Percentiles rank a stretch among this genome's conserved stretches.
Conservation (phyloP, 768 basidiomycete genomes). For the Phlebiopsis gigantea region DNA sequence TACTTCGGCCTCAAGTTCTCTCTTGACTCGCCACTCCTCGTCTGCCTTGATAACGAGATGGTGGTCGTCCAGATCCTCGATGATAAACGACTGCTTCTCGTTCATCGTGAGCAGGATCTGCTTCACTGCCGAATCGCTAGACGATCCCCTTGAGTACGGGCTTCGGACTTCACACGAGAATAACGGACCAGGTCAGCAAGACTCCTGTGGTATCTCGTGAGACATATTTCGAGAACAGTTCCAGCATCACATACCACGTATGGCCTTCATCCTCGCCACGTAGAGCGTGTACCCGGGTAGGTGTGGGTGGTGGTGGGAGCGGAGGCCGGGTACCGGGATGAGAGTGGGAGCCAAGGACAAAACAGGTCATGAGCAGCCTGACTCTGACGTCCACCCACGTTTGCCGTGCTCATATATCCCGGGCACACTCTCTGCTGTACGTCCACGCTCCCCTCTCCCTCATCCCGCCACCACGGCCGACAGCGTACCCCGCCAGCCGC, state of each 20-base stretch:
- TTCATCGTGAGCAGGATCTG: constrained; percentile 82
- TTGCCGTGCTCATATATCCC: constrained; percentile 1
- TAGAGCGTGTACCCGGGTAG: not conserved
- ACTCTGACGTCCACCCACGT: constrained; percentile 9
- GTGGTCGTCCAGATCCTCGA: constrained; percentile 81
- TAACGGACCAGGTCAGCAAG: constrained; percentile 58
- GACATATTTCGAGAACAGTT: not conserved
- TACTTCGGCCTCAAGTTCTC: constrained; percentile 74
- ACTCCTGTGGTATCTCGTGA: constrained; percentile 38
- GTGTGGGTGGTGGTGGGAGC: not conserved
- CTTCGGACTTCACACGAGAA: not conserved
- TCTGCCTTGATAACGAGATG: constrained; percentile 83
- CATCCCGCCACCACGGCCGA: not conserved
- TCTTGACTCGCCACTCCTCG: constrained; percentile 67
- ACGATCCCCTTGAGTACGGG: not conserved
- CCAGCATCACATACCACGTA: constrained; percentile 42
- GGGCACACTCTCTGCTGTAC: not conserved
- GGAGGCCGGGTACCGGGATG: constrained; percentile 7
- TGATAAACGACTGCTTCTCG: constrained; percentile 74
- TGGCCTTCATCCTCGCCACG: constrained; percentile 48
- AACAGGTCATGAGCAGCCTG: not conserved
- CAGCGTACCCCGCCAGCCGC: not conserved
- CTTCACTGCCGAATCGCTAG: constrained; percentile 84
- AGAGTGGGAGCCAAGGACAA: not conserved
- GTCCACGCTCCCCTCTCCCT: not conserved